Evolutionary conservation across 495 filamentous ascomycete species (phyloP), one percentile per base, ranked within the genome.

Genomic region (Neurospora sp.): DNA sequence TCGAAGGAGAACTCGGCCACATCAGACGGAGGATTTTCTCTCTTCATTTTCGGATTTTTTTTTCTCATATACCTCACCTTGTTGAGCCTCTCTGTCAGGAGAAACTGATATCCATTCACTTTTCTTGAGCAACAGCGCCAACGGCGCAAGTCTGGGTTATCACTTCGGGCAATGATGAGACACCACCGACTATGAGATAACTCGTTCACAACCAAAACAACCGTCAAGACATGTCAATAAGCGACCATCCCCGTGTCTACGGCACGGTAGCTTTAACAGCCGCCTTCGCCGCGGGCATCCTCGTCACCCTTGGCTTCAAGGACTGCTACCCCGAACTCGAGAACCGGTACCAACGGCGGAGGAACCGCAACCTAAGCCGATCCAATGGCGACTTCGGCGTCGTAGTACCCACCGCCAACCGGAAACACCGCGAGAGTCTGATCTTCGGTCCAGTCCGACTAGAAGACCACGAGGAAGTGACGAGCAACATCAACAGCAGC

Each of bases 231-330:
- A 88, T 88, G 86, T 87, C 87, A 73, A 74, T 88, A 46, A 86
- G 80, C 79, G 85, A 87, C 73, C 85, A 88, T 68, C 87, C 87
- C 5, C 81, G 81, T 74, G 86, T 81, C 73, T 88, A 88, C 77
- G 85, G 86, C 83, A 86, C 86, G 3, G 87, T 84, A 39, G 87
- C 85, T 69, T 80, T 93, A 40, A 84, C 89, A 46, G 83, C 88
- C 4, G 93, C 93, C 72, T 96, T 97, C 75, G 76, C 89, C 41
- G 87, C 91, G 20, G 94, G 93, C 18, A 86, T 93, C 69, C 79
- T 92, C 44, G 77, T 93, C 44, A 93, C 93, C 0, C 78, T 94
- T 1, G 88, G 89, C 61, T 90, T 91, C 82, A 93, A 92, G 78
- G 91, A 94, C 74, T 74, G 93, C 31, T 92, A 91, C 77, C 88